Conservation (phyloP, 352 stramenopile species). For the Globisporangium irregulare region DNA sequence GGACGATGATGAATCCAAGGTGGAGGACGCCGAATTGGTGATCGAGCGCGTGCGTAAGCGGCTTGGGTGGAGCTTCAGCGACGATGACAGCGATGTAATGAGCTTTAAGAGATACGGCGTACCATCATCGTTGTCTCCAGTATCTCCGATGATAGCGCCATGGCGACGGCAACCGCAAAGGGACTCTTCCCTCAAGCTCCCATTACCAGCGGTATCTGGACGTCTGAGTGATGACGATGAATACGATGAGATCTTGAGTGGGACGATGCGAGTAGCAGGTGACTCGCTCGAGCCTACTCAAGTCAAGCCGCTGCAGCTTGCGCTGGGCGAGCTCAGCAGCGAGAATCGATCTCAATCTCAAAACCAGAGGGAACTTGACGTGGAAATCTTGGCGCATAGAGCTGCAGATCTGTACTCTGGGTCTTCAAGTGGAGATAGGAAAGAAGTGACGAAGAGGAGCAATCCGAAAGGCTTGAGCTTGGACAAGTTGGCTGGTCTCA, state of each 20-base stretch:
- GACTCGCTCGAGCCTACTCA: not conserved
- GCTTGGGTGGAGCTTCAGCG: constrained; percentile 32
- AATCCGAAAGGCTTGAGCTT: too few species aligned
- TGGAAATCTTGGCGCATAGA: too few species aligned
- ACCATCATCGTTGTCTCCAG: not conserved
- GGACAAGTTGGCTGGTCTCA: too few species aligned
- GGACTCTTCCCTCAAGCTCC: not conserved
- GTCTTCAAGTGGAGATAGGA: not conserved
- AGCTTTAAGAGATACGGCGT: not conserved
- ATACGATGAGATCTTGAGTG: constrained; percentile 6
- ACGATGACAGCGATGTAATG: not conserved
- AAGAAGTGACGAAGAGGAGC: too few species aligned
- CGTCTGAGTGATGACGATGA: not conserved
- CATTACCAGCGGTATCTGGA: not conserved
- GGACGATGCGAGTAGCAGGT: not conserved
- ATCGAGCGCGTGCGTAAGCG: constrained; percentile 60
- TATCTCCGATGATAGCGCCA: not conserved
- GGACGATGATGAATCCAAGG: constrained; percentile 16
- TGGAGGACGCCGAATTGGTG: constrained; percentile 51
- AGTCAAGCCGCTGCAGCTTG: not conserved
- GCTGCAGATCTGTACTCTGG: not conserved
- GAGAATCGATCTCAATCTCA: not conserved
- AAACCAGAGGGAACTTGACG: not conserved
- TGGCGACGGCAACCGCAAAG: not conserved
- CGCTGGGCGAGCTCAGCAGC: constrained; percentile 1